Conservation (phyloP, 2,329 filamentous ascomycete genomes). For the Sclerotinia sclerotiorum region DNA sequence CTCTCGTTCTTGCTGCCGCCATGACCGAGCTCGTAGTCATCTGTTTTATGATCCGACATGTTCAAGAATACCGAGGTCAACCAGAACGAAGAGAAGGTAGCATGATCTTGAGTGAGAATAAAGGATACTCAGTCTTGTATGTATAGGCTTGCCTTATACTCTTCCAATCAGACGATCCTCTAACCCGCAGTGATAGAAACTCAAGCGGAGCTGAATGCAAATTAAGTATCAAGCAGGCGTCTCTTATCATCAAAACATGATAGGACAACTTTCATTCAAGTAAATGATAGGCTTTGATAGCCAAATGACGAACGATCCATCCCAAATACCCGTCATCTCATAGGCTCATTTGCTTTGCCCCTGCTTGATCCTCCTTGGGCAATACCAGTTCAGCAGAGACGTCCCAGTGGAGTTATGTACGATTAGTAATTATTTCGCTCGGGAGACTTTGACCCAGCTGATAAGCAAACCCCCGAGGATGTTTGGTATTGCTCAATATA, state of each 20-base stretch:
- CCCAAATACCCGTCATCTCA: not conserved
- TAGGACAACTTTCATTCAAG: not conserved
- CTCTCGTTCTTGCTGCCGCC: conserved; percentile 7
- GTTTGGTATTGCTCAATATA: not conserved
- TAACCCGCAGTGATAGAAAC: not conserved
- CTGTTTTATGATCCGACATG: conserved; percentile 9
- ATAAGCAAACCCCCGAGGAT: conserved; percentile 1
- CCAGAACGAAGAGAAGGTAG: not conserved
- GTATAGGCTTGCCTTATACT: not conserved
- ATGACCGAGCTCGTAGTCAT: conserved; percentile 17
- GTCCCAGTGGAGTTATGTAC: not conserved
- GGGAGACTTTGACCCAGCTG: not conserved
- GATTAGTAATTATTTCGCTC: not conserved
- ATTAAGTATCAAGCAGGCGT: not conserved
- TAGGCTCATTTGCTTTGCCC: not conserved
- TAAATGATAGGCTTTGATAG: not conserved
- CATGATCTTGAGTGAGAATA: not conserved
- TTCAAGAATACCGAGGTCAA: not conserved
- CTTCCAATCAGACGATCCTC: not conserved
- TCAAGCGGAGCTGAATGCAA: not conserved
- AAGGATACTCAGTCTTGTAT: not conserved
- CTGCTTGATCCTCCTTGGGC: not conserved
- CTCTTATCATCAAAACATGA: conserved; percentile 10
- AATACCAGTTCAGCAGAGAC: not conserved
- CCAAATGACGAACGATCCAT: not conserved